phyloP scores from a whole-genome alignment of 441 rosid species.

The Gossypium davidsonii region DNA sequence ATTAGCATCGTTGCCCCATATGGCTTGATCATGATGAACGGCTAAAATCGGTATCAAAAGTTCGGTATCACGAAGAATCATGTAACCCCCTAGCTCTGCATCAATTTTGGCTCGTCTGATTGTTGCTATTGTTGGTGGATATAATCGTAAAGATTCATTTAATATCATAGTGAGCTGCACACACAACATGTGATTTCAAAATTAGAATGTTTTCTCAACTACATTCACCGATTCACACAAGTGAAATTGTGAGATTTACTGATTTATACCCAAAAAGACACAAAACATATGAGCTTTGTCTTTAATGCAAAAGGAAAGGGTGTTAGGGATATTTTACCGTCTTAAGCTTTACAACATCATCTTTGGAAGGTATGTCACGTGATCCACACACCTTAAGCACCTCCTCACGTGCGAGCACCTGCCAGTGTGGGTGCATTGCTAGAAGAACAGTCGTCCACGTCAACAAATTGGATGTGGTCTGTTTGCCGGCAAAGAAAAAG shows the following conservation, averaged over 20 bases:
- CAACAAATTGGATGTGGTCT: conserved; percentile 93
- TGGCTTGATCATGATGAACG: conserved; percentile 78
- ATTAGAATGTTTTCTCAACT: neutral
- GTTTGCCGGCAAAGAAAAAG: conserved; percentile 97
- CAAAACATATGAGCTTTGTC: conserved; percentile 25
- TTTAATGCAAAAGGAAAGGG: neutral
- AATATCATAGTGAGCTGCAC: conserved; percentile 76
- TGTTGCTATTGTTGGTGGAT: conserved; percentile 83
- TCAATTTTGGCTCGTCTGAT: conserved; percentile 70
- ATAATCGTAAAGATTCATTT: conserved; percentile 73
- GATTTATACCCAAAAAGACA: conserved; percentile 14
- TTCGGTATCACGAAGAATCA: conserved; percentile 84
- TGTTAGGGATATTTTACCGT: conserved; percentile 50
- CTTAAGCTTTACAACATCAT: conserved; percentile 84
- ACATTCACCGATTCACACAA: too few relatives aligned
- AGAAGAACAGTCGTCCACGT: conserved; percentile 95
- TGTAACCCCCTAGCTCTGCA: conserved; percentile 66
- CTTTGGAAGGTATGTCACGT: conserved; percentile 84
- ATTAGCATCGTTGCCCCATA: conserved; percentile 81
- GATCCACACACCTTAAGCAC: conserved; percentile 82
- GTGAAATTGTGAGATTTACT: neutral
- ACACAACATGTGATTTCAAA: conserved; percentile 8
- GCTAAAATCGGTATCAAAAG: conserved; percentile 76
- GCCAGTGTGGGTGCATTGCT: conserved; percentile 98
- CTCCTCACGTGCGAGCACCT: conserved; percentile 98